Conservation (phyloP, 495 filamentous ascomycete genomes). For the Tuber calosporum region DNA sequence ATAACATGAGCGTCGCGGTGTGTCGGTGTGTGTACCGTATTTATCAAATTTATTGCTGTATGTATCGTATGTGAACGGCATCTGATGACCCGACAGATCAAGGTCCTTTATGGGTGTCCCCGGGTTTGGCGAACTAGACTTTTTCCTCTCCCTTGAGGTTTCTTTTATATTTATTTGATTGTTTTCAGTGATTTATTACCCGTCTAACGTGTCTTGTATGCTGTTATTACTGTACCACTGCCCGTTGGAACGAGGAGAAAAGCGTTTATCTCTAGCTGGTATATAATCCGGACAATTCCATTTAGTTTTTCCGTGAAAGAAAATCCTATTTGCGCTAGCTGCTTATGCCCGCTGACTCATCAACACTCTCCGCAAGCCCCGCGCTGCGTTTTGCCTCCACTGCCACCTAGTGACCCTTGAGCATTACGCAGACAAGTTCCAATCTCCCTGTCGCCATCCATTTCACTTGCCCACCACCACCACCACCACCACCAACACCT, state of each 20-base stretch:
- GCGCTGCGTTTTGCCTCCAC: constrained; percentile 20
- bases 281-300: neutral
- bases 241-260: neutral
- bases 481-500: neutral
- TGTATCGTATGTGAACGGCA: too few relatives aligned
- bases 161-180: too few relatives aligned
- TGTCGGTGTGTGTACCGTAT: too few relatives aligned
- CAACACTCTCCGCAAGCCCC: neutral
- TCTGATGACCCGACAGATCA: neutral
- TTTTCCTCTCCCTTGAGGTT: neutral
- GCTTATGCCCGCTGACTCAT: neutral
- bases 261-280: neutral
- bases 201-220: neutral
- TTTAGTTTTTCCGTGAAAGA: neutral
- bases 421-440: constrained; percentile 35
- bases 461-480: neutral
- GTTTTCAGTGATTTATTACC: neutral
- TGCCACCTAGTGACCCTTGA: constrained; percentile 19
- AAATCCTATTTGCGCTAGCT: neutral
- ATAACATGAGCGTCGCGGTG: neutral
- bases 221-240: neutral
- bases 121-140: neutral
- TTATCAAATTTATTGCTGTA: too few relatives aligned
- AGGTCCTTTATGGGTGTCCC: neutral
- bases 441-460: constrained; percentile 15